A percentile compares a stretch with the other conserved stretches of the same genome.
Evolutionary conservation across 208 protist species (phyloP).

Genomic region (Trypanosoma conorhini): DNA sequence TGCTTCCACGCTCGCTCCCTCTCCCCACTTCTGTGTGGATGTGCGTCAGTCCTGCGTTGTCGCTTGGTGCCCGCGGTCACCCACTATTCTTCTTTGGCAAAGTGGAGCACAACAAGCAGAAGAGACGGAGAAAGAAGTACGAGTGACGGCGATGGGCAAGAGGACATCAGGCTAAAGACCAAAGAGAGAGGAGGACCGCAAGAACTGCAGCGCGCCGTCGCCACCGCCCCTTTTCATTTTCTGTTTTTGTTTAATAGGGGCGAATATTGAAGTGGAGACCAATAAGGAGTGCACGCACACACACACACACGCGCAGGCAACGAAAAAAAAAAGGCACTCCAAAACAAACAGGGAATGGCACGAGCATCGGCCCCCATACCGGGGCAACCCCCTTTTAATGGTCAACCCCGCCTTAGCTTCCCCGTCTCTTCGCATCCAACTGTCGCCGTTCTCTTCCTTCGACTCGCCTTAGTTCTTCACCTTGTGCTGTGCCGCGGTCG

Average conservation of each 20-base stretch:
- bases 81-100: not conserved
- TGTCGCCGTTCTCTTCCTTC: not conserved
- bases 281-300: not conserved
- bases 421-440: not conserved
- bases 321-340: no score
- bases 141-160: not conserved
- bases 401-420: not conserved
- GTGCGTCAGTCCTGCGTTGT: not conserved
- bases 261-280: not conserved
- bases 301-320: not conserved
- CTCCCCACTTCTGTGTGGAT: not conserved
- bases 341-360: not conserved
- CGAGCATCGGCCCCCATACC: not conserved
- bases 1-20: not conserved
- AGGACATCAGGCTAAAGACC: not conserved
- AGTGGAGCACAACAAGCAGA: not conserved
- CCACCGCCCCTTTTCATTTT: not conserved
- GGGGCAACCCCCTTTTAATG: not conserved
- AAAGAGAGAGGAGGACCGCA: not conserved
- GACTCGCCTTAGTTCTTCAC: constrained; percentile 4
- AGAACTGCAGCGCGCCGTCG: not conserved
- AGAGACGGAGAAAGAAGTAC: not conserved
- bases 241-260: not conserved
- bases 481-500: constrained; percentile 45
- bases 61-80: not conserved